These are phyloP conservation scores for Sporisorium reilianum DNA, from an alignment of 1,284 basidiomycete species.

Conservation along the genomic window DNA sequence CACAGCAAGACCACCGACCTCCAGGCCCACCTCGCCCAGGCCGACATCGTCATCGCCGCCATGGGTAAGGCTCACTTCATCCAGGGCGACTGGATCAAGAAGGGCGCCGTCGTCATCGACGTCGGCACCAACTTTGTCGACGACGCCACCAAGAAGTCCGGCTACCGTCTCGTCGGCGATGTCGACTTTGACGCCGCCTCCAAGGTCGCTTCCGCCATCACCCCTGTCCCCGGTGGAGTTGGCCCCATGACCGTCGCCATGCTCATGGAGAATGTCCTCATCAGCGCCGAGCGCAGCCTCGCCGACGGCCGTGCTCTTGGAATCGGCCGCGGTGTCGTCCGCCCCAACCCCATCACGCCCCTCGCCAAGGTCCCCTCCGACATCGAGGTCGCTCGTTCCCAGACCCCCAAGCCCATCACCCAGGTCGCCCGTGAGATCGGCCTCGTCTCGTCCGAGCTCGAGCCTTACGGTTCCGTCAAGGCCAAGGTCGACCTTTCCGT, in stretches of 20 bases:
- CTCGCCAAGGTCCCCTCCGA: slow-evolving; percentile 82
- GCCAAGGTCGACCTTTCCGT: slow-evolving; percentile 94
- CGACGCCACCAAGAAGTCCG: slow-evolving; percentile 86
- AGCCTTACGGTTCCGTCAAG: slow-evolving; percentile 95
- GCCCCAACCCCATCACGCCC: slow-evolving; percentile 82
- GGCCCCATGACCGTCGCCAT: slow-evolving; percentile 99
- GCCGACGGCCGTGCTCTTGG: slow-evolving; percentile 77
- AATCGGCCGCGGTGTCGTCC: slow-evolving; percentile 75
- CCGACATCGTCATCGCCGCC: slow-evolving; percentile 93
- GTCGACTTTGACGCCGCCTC: slow-evolving; percentile 86
- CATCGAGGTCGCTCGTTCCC: slow-evolving; percentile 95
- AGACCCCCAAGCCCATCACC: slow-evolving; percentile 89
- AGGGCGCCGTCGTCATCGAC: slow-evolving; percentile 76
- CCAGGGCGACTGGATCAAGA: slow-evolving; percentile 94
- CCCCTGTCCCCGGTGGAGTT: slow-evolving; percentile 93
- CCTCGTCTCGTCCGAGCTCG: slow-evolving; percentile 85
- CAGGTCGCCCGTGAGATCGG: slow-evolving; percentile 91
- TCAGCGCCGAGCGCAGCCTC: slow-evolving; percentile 81
- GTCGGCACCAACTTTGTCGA: slow-evolving; percentile 98
- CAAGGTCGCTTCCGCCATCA: slow-evolving; percentile 86
- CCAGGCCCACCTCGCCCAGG: slow-evolving; percentile 78
- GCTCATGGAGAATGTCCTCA: slow-evolving; percentile 95
- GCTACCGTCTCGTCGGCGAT: slow-evolving; percentile 95
- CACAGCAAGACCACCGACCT: slow-evolving; percentile 90
- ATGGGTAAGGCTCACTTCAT: slow-evolving; percentile 92